A percentile compares a stretch with the other conserved stretches of the same genome.
These are phyloP conservation scores for Colletotrichum sp. DNA, from an alignment of 2,329 filamentous ascomycete genomes.

Conservation along the genomic window DNA sequence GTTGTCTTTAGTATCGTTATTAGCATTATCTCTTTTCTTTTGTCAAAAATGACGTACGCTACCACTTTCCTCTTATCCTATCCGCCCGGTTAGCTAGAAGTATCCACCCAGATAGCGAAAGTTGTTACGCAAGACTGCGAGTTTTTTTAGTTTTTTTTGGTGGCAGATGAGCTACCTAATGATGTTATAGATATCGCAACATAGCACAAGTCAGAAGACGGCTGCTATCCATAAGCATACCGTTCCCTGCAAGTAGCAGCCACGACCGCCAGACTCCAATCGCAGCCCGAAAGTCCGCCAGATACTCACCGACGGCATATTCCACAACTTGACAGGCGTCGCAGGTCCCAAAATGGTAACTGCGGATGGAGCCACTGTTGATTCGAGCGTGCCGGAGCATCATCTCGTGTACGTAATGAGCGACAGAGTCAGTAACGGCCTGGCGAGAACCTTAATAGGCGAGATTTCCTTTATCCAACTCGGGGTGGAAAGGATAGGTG, in stretches of 20 bases:
- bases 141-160: accelerated
- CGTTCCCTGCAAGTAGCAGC: accelerated
- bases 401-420: not conserved
- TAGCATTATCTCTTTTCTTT: too few relatives aligned
- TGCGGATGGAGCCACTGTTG: not conserved
- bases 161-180: not conserved
- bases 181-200: not conserved
- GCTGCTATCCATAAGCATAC: accelerated
- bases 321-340: not conserved
- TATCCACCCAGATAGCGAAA: too few relatives aligned
- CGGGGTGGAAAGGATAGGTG: not conserved
- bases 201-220: not conserved
- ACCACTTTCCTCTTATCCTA: too few relatives aligned
- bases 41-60: too few relatives aligned
- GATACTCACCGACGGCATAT: not conserved
- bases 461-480: not conserved
- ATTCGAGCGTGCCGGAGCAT: not conserved
- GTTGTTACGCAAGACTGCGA: accelerated
- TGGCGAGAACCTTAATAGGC: not conserved
- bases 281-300: not conserved
- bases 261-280: too few relatives aligned
- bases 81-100: too few relatives aligned
- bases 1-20: too few relatives aligned
- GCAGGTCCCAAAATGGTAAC: not conserved
- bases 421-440: not conserved